phyloP scores from a whole-genome alignment of 2,329 filamentous ascomycete species.

The Microsporum audouinii region DNA sequence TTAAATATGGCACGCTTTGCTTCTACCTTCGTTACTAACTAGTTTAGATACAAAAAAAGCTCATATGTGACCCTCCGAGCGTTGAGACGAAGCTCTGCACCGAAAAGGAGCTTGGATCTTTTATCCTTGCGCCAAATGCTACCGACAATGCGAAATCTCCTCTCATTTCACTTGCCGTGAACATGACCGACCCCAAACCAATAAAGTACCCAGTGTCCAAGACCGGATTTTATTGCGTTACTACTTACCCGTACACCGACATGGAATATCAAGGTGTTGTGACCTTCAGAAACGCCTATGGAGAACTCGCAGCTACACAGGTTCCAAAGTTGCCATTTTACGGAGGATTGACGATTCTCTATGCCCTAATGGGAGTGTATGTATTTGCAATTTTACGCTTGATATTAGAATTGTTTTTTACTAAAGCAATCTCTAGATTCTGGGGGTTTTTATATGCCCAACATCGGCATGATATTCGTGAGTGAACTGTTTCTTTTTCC shows the following conservation, averaged over 20 bases:
- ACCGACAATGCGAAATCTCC: conserved; percentile 57
- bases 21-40: neutral
- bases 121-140: conserved; percentile 67
- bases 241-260: conserved; percentile 58
- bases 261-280: conserved; percentile 64
- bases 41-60: conserved; percentile 40
- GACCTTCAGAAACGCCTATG: conserved; percentile 91
- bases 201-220: conserved; percentile 77
- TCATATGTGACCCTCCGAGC: conserved; percentile 64
- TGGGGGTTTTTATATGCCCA: conserved; percentile 96
- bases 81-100: conserved; percentile 63
- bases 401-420: neutral
- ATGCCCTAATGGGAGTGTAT: conserved; percentile 68
- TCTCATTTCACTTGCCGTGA: conserved; percentile 68
- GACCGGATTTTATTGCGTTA: conserved; percentile 93
- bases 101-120: conserved; percentile 66
- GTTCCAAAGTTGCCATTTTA: conserved; percentile 97
- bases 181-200: conserved; percentile 59
- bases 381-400: conserved; percentile 19
- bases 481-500: conserved; percentile 22
- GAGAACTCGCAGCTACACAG: conserved; percentile 87
- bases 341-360: conserved; percentile 83
- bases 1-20: neutral
- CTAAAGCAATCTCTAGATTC: conserved; percentile 40
- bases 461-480: conserved; percentile 79